Evolutionary conservation across 352 stramenopile species (phyloP).

Genomic region (Globisporangium apiculatum): DNA sequence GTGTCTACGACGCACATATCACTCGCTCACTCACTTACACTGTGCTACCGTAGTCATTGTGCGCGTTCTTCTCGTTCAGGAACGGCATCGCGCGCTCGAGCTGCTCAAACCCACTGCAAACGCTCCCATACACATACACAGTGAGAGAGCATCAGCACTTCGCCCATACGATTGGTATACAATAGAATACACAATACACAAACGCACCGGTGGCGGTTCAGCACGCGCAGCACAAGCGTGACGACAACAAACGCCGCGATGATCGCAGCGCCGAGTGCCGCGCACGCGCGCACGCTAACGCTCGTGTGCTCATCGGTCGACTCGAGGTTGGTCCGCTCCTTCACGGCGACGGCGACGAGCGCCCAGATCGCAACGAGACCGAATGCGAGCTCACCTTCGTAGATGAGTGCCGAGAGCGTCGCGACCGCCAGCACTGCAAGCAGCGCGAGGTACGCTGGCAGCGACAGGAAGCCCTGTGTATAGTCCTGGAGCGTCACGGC

Average conservation of each 20-base stretch:
- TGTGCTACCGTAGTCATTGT: constrained; percentile 39
- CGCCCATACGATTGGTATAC: background rate
- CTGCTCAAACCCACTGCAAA: constrained; percentile 7
- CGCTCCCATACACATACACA: background rate
- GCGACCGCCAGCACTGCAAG: constrained; percentile 47
- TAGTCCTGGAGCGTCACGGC: constrained; percentile 53
- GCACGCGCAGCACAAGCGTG: constrained; percentile 23
- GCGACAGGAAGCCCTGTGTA: constrained; percentile 32
- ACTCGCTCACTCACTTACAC: constrained; percentile 1
- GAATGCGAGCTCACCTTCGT: constrained; percentile 49
- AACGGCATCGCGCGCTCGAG: constrained; percentile 28
- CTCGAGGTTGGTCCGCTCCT: constrained; percentile 42
- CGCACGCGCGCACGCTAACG: constrained; percentile 52
- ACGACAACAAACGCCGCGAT: constrained; percentile 59
- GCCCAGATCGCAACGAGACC: constrained; percentile 59
- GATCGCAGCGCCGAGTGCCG: constrained; percentile 48
- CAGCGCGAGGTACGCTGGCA: constrained; percentile 48
- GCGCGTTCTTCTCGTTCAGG: constrained; percentile 27
- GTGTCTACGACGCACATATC: no score
- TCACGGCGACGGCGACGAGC: constrained; percentile 41
- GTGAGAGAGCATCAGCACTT: background rate
- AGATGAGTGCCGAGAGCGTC: constrained; percentile 54
- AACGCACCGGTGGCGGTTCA: constrained; percentile 28
- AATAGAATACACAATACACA: background rate
- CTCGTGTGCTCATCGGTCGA: constrained; percentile 32